Base-by-base conservation (phyloP, 2,329 filamentous ascomycete species). In the Trichophyton verrucosum region DNA sequence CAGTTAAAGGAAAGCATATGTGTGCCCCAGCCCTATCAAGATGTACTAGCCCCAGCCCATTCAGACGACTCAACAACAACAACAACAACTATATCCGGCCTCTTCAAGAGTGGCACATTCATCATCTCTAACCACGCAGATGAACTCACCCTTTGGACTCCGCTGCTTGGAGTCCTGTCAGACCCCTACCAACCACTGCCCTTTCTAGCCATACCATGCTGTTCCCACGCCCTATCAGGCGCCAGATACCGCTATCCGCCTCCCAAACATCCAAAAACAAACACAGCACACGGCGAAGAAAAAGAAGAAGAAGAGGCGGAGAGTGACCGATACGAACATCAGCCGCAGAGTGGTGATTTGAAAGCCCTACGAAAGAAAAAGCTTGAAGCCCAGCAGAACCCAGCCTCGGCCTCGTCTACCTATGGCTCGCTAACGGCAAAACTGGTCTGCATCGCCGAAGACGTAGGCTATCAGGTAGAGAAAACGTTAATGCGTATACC, bases 91-190 rank as follows among this genome's bases (percentile, higher is more conserved):
- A 22, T 22, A 2, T 60, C 40, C 57, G 94, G 92, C 40, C 69
- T 79, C 8, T 96, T 97, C 68, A 79, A 83, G 0, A 71, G 73
- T 15, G 84, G 84, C 30, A 95, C 90, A 0, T 99, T 99, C 73
- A 90, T 99, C 68, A 87, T 99, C 64, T 95, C 91, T 57, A 99
- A 99, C 70, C 94, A 99, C 72, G 92, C 92, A 9, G 94, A 99
- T 71, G 91, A 99, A 75, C 81, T 99, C 13, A 99, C 94, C 0
- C 84, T 89, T 0, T 99, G 94, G 94, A 97, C 94, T 0, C 94
- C 94, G 0, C 81, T 97, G 17, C 82, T 99, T 46, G 91, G 89
- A 0, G 82, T 84, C 5, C 76, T 90, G 1, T 70, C 76, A 1
- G 68, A 65, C 59, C 72, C 72, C 0, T 60, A 61, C 15, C 91